Evolutionary conservation across 108 stramenopile genomes (phyloP).

Genomic region (Pinguiococcus pyrenoidosus): DNA sequence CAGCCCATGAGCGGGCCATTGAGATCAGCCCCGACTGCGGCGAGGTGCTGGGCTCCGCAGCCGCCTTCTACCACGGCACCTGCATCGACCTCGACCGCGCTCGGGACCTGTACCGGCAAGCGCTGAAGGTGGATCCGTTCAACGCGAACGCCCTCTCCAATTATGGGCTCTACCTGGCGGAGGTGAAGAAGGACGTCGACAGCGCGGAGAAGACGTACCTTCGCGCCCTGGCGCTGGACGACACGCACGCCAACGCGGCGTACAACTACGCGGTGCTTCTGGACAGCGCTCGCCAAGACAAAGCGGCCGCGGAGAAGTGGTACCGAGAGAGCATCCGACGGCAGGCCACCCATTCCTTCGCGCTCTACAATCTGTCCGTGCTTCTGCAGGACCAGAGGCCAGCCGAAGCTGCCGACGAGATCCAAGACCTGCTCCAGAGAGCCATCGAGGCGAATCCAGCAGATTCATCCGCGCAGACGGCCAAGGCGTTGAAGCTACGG

Average conservation of each 20-base stretch:
- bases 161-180: conserved; percentile 36
- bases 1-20: too few relatives aligned
- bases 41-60: not conserved
- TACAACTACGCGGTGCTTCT: conserved; percentile 45
- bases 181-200: conserved; percentile 11
- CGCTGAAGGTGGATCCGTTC: conserved; percentile 12
- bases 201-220: conserved; percentile 25
- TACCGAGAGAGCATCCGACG: conserved; percentile 21
- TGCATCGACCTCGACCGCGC: not conserved
- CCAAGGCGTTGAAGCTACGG: too few relatives aligned
- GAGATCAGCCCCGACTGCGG: conserved; percentile 5
- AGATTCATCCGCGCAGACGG: too few relatives aligned
- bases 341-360: conserved; percentile 30
- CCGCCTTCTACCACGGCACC: conserved; percentile 9
- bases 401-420: too few relatives aligned
- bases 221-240: conserved; percentile 17
- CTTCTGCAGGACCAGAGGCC: conserved; percentile 35
- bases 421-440: too few relatives aligned
- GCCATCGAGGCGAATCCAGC: too few relatives aligned
- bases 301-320: conserved; percentile 20
- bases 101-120: conserved; percentile 21
- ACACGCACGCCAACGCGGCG: conserved; percentile 31
- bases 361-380: conserved; percentile 42
- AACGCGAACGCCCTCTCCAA: conserved; percentile 41
- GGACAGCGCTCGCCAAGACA: conserved; percentile 17